Base-by-base conservation (phyloP, 208 protist species). In the Trypanosoma brucei region DNA sequence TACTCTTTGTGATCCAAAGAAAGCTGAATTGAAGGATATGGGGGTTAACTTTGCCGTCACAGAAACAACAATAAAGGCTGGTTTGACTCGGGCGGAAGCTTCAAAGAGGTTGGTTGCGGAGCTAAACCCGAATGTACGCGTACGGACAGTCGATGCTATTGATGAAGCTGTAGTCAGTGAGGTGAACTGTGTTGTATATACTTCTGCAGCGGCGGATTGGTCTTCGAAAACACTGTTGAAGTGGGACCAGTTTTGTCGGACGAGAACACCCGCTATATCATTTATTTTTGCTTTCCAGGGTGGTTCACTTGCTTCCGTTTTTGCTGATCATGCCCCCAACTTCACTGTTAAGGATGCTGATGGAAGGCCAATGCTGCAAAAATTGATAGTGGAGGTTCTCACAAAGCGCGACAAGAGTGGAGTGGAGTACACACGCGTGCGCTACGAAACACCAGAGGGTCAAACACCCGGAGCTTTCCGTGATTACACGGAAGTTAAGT, bases 11-110 rank as follows among this genome's bases (percentile, higher is more conserved):
- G 93, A 97, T 67, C 77, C 91, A 0, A 75, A 72, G 40, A 65
- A 53, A 9, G 66, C 74, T 2, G 75, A 75, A 11, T 51, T 62
- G 33, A 62, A 65, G 36, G 86, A 96, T 62, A 88, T 97, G 83
- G 88, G 88, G 37, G 81, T 92, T 35, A 93, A 95, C 72, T 97
- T 97, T 59, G 88, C 87, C n/a, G 68, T 95, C 33, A 84, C 83
- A 3, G 76, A 87, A 55, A 70, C 76, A 3, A 62, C 75, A 3
- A 42, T 97, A 7, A 45, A 72, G 9, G 70, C 66, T 8, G 72
- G 75, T 49, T 69, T 83, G 34, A 75, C 79, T 34, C 68, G 92
- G 11, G 87, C 77, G 0, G 88, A 89, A 62, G 71, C 77, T 0
- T 93, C 84, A 1, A 55, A 74, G 37, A 42, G 62, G 37, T 79